A percentile compares a stretch with the other conserved stretches of the same genome.
These are phyloP conservation scores for Magnolia sinica DNA, from an alignment of 164 flowering plant genomes.

Conservation along the genomic window DNA sequence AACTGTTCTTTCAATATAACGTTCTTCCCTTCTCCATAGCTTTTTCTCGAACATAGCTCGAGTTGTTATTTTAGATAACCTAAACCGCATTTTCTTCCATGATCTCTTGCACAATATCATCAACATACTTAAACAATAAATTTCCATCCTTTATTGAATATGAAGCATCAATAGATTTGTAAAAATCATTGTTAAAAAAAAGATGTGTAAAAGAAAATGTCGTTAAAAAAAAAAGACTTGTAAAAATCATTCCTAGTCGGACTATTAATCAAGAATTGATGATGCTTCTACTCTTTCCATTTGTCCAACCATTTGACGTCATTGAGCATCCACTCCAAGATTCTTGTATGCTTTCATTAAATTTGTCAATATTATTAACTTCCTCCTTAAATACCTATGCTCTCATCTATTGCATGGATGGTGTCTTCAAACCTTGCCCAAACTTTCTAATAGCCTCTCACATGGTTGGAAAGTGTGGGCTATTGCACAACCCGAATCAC, in stretches of 20 bases:
- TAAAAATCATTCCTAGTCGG: not conserved
- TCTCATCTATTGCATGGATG: not conserved
- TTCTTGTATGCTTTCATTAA: not conserved
- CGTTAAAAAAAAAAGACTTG: not conserved
- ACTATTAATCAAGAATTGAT: not conserved
- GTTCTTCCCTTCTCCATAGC: conserved; percentile 1
- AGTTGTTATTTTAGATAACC: not conserved
- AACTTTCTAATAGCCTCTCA: not conserved
- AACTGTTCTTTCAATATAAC: not conserved
- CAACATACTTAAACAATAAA: not conserved
- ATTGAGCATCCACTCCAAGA: not conserved
- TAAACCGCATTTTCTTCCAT: not conserved
- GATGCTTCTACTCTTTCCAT: not conserved
- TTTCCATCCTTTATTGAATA: not conserved
- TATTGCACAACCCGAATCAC: not conserved
- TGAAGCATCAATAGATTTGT: not conserved
- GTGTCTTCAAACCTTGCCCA: not conserved
- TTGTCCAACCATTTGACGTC: not conserved
- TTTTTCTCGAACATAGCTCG: not conserved
- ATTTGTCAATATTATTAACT: not conserved
- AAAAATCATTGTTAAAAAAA: not conserved
- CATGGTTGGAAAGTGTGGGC: not conserved
- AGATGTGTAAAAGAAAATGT: no score
- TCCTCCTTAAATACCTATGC: not conserved
- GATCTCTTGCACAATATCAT: not conserved